Conservation (phyloP, 225 moss, liverwort and hornwort genomes). For the Climacium dendroides region DNA sequence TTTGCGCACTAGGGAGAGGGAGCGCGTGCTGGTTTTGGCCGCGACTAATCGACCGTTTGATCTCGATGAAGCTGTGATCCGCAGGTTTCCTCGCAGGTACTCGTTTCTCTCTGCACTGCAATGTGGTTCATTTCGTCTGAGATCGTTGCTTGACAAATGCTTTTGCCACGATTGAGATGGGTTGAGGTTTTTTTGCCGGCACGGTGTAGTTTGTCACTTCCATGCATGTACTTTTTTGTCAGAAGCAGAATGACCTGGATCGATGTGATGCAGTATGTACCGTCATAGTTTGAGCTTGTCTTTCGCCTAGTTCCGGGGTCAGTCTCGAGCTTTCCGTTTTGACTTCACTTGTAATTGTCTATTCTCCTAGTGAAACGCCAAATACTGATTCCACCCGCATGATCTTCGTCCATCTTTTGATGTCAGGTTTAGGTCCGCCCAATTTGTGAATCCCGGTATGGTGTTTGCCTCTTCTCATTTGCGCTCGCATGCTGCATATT, state of each 20-base stretch:
- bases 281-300: neutral
- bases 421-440: neutral
- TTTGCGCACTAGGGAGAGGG: conserved; percentile 77
- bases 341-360: neutral
- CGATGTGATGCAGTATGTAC: neutral
- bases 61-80: conserved; percentile 91
- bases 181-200: neutral
- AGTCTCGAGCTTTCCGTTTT: neutral
- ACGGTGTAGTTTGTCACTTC: neutral
- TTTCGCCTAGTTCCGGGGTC: neutral
- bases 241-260: neutral
- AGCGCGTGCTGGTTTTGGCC: conserved; percentile 84
- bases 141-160: neutral
- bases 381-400: neutral
- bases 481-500: neutral
- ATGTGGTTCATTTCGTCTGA: neutral
- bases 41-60: conserved; percentile 96
- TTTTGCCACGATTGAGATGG: neutral
- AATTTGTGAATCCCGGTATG: neutral
- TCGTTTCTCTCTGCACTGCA: neutral
- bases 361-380: neutral
- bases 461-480: neutral
- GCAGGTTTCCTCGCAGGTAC: conserved; percentile 89
- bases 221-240: neutral
- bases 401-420: neutral